Evolutionary conservation across 2,329 filamentous ascomycete genomes (phyloP).

Genomic region (Didymella lethalis): DNA sequence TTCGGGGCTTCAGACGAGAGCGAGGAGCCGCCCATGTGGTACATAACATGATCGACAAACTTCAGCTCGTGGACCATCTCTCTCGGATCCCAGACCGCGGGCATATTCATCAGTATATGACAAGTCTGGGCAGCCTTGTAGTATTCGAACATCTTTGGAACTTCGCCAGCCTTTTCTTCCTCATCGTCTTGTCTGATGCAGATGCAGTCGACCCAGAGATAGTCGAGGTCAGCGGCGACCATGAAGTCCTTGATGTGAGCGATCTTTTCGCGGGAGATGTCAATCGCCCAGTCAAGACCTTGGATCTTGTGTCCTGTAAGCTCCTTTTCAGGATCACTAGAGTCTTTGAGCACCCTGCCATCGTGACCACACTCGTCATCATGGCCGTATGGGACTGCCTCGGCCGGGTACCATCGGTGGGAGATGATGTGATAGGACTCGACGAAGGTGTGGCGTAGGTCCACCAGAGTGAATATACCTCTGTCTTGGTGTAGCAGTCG

Average conservation of each 20-base stretch:
- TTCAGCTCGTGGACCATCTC: not conserved
- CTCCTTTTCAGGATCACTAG: not conserved
- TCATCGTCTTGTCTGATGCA: slow-evolving; percentile 4
- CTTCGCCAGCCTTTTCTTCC: not conserved
- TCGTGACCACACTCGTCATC: not conserved
- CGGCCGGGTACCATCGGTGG: not conserved
- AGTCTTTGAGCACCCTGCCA: not conserved
- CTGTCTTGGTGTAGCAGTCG: not conserved
- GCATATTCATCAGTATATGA: not conserved
- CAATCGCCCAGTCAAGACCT: not conserved
- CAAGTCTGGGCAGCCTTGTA: not conserved
- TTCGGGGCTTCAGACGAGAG: not conserved
- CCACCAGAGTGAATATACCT: not conserved
- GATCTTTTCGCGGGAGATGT: not conserved
- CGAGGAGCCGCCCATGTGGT: not conserved
- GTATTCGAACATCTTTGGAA: not conserved
- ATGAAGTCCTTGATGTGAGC: not conserved
- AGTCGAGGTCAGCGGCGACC: not conserved
- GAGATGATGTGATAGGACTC: not conserved
- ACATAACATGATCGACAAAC: not conserved
- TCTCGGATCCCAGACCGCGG: not conserved
- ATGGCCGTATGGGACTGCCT: not conserved
- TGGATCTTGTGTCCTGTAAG: not conserved
- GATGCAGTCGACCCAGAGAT: not conserved
- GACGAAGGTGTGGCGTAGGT: not conserved